Evolutionary conservation across 2,329 filamentous ascomycete genomes (phyloP).

Genomic region (Colletotrichum scovillei): DNA sequence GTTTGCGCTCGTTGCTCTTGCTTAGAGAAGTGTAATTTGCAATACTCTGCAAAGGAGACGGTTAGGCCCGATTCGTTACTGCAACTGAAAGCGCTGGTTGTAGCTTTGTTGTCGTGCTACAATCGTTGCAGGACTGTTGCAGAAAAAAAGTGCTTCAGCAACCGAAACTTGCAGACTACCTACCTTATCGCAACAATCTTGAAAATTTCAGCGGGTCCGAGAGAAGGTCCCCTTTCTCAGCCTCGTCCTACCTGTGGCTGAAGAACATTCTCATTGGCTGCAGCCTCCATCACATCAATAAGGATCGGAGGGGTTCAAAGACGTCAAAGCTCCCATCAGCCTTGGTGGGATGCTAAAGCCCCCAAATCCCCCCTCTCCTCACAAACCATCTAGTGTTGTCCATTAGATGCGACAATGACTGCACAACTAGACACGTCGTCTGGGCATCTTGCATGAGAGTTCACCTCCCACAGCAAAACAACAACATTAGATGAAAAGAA

Average conservation of each 20-base stretch:
- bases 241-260: neutral
- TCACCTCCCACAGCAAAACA: neutral
- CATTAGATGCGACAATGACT: neutral
- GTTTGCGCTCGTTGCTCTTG: neutral
- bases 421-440: neutral
- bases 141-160: neutral
- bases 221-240: neutral
- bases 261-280: neutral
- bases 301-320: neutral
- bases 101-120: neutral
- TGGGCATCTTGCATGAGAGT: neutral
- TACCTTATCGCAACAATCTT: neutral
- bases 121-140: neutral
- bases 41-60: too few species aligned
- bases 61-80: neutral
- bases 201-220: slow-evolving; percentile 15
- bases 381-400: neutral
- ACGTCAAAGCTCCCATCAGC: neutral
- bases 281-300: neutral
- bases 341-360: slow-evolving; percentile 5
- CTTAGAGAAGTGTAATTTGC: neutral
- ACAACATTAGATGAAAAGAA: neutral
- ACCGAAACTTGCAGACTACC: too few species aligned
- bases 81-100: too few species aligned
- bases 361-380: neutral